phyloP scores from a whole-genome alignment of 441 rosid genomes.

The Mallotus repandus region DNA sequence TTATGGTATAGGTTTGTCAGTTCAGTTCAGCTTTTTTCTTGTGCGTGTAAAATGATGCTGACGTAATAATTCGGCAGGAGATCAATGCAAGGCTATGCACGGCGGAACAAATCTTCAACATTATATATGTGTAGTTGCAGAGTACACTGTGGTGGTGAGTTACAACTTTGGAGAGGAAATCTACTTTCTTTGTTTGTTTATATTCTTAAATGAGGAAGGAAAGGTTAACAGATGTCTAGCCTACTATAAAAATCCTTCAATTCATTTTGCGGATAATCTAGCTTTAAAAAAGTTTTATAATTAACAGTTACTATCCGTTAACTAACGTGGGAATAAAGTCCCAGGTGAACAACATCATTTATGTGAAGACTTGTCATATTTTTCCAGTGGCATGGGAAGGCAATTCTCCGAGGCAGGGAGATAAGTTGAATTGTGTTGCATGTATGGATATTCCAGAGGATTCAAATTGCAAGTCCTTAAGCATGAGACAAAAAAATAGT shows the following conservation, averaged over 20 bases:
- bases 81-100: conserved; percentile 16
- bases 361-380: not conserved
- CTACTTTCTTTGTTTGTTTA: not conserved
- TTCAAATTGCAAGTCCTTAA: conserved; percentile 22
- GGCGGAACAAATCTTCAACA: conserved; percentile 34
- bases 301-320: not conserved
- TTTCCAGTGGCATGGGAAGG: conserved; percentile 41
- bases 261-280: not conserved
- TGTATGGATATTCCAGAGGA: conserved; percentile 20
- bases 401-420: conserved; percentile 29
- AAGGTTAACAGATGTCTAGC: not conserved
- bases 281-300: not conserved
- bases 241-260: not conserved
- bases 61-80: not conserved
- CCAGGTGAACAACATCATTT: not conserved
- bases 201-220: too few species aligned
- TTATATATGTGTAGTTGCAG: conserved; percentile 15
- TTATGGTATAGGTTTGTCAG: too few species aligned
- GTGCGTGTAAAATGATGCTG: too few species aligned
- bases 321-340: not conserved
- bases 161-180: not conserved
- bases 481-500: conserved; percentile 28
- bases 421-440: conserved; percentile 22
- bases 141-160: conserved; percentile 37
- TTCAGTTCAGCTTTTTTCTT: too few species aligned